phyloP scores from a whole-genome alignment of 164 flowering plant genomes.

The Annona squamosa region DNA sequence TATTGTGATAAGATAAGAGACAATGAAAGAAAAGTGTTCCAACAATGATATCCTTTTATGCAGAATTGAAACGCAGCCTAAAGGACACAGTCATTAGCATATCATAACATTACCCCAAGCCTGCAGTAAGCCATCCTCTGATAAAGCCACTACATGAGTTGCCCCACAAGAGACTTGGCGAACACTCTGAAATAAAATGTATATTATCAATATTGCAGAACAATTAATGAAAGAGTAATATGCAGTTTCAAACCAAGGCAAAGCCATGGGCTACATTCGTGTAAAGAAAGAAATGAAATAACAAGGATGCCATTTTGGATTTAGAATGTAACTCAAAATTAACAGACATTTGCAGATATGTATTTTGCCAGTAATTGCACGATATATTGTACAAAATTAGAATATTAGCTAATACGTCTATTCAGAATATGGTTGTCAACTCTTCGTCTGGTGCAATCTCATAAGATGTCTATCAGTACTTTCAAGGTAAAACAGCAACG shows the following conservation, averaged over 20 bases:
- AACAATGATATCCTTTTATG: not conserved
- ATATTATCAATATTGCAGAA: not conserved
- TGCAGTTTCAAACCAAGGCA: not conserved
- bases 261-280: not conserved
- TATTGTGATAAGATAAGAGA: not conserved
- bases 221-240: not conserved
- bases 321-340: too few species aligned
- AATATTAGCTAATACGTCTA: too few species aligned
- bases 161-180: constrained; percentile 96
- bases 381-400: too few species aligned
- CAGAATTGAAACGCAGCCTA: not conserved
- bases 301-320: not conserved
- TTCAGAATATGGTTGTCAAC: too few species aligned
- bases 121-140: constrained; percentile 83
- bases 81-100: not conserved
- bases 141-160: constrained; percentile 83
- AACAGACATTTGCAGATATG: too few species aligned
- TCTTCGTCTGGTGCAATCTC: too few species aligned
- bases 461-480: too few species aligned
- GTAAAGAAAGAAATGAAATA: not conserved
- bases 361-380: too few species aligned
- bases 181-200: constrained; percentile 39
- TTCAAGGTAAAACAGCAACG: not conserved
- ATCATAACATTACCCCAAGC: constrained; percentile 71
- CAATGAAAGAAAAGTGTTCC: not conserved